Percentiles rank a stretch among this genome's conserved stretches.
These are phyloP conservation scores for Taphrina deformans DNA, from an alignment of 1,139 yeast species.

Conservation along the genomic window DNA sequence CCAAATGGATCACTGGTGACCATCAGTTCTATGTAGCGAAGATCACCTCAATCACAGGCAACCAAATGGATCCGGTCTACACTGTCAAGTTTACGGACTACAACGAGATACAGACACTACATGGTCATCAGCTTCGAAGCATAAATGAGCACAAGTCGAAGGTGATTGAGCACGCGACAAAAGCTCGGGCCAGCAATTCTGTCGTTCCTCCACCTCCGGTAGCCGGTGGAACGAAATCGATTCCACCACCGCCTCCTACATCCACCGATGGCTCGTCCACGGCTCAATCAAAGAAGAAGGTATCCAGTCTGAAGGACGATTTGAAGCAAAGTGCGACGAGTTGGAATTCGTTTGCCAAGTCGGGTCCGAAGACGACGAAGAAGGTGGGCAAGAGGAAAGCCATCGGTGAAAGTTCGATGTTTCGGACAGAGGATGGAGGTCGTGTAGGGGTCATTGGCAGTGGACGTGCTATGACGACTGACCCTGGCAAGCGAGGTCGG, in stretches of 20 bases:
- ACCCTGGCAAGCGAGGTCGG: conserved; percentile 12
- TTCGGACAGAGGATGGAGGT: conserved; percentile 43
- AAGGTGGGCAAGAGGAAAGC: conserved; percentile 41
- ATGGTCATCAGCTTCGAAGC: conserved; percentile 39
- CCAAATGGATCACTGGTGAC: conserved; percentile 43
- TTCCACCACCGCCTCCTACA: conserved; percentile 25
- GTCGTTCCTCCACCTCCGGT: conserved; percentile 21
- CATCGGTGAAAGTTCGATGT: conserved; percentile 42
- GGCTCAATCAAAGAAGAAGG: conserved; percentile 20
- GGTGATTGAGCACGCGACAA: not conserved
- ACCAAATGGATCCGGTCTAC: conserved; percentile 41
- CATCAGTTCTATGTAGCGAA: conserved; percentile 43
- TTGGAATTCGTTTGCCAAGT: conserved; percentile 16
- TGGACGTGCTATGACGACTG: conserved; percentile 39
- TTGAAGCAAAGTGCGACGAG: conserved; percentile 16
- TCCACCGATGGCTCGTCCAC: not conserved
- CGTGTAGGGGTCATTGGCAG: conserved; percentile 43
- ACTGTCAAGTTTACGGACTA: conserved; percentile 43
- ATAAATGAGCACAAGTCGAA: conserved; percentile 15
- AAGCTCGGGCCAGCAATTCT: not conserved
- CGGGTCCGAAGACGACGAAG: conserved; percentile 40
- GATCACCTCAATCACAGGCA: conserved; percentile 44
- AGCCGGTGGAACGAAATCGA: not conserved
- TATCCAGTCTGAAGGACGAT: conserved; percentile 3
- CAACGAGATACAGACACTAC: conserved; percentile 42